These are phyloP conservation scores for Gentiana straminea DNA, from an alignment of 257 asterid species.

Conservation along the genomic window DNA sequence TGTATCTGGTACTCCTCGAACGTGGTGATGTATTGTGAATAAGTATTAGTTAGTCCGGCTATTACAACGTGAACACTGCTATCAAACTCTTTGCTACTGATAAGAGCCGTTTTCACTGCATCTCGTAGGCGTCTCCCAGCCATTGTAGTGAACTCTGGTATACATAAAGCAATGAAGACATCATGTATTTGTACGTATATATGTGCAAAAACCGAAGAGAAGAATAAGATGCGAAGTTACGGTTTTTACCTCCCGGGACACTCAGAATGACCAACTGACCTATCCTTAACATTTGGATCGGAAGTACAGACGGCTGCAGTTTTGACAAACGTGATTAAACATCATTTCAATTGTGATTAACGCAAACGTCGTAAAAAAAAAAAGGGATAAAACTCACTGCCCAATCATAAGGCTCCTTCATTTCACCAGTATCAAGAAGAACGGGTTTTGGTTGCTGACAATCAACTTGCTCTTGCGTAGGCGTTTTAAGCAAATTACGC, in stretches of 20 bases:
- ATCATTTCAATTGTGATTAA: no score
- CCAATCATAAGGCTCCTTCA: constrained; percentile 95
- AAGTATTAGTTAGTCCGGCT: constrained; percentile 92
- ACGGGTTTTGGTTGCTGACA: constrained; percentile 94
- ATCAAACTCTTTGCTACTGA: constrained; percentile 33
- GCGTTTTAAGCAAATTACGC: constrained; percentile 73
- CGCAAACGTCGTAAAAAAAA: not conserved
- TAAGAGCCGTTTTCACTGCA: constrained; percentile 56
- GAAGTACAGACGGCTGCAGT: constrained; percentile 90
- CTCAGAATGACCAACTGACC: constrained; percentile 86
- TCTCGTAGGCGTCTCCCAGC: constrained; percentile 97
- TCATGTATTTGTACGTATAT: no score
- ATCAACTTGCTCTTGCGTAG: constrained; percentile 57
- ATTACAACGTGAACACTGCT: constrained; percentile 69
- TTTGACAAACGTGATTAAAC: no score
- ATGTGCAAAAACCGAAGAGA: not conserved
- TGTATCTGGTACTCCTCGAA: constrained; percentile 88
- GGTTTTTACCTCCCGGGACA: constrained; percentile 53
- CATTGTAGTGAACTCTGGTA: constrained; percentile 90
- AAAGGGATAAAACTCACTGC: constrained; percentile 56
- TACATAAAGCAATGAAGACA: no score
- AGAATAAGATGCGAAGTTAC: constrained; percentile 2
- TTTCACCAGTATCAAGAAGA: constrained; percentile 96
- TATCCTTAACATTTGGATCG: constrained; percentile 81
- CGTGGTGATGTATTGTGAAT: constrained; percentile 87